phyloP scores from a whole-genome alignment of 495 filamentous ascomycete genomes.

The Penicillium lagena region DNA sequence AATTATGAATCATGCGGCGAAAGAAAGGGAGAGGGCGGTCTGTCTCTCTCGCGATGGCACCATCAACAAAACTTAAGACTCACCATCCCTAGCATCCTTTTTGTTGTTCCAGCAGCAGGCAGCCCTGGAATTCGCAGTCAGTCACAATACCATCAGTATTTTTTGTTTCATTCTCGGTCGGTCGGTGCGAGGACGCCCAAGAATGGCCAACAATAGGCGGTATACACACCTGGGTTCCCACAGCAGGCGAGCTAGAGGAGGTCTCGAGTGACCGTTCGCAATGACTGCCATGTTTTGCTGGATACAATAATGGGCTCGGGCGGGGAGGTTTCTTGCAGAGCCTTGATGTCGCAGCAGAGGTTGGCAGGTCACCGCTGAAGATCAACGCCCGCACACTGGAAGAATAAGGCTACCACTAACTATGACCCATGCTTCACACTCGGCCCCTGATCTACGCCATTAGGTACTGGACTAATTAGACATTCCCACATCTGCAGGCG shows the following conservation, averaged over 20 bases:
- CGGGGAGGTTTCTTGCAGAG: too few species aligned
- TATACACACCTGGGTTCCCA: constrained; percentile 34
- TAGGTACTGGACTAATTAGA: neutral
- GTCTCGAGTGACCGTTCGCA: constrained; percentile 2
- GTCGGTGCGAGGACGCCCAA: too few species aligned
- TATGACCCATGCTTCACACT: neutral
- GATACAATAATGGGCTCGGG: too few species aligned
- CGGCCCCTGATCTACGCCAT: constrained; percentile 1
- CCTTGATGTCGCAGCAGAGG: too few species aligned
- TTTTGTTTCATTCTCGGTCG: too few species aligned
- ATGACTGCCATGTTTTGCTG: neutral
- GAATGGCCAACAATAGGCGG: neutral
- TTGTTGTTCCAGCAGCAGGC: constrained; percentile 13
- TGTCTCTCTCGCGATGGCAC: constrained; percentile 12
- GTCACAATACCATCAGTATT: neutral
- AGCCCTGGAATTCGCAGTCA: constrained; percentile 2
- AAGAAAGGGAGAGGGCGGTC: neutral
- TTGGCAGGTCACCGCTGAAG: too few species aligned
- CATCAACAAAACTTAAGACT: constrained; percentile 25
- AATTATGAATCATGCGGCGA: constrained; percentile 13
- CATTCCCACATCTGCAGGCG: constrained; percentile 1
- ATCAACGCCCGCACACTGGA: too few species aligned
- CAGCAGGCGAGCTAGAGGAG: constrained; percentile 24
- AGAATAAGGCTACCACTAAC: too few species aligned
- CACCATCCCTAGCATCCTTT: constrained; percentile 20